phyloP scores from a whole-genome alignment of 805 yeast species.

The Metschnikowia aberdeeniae region DNA sequence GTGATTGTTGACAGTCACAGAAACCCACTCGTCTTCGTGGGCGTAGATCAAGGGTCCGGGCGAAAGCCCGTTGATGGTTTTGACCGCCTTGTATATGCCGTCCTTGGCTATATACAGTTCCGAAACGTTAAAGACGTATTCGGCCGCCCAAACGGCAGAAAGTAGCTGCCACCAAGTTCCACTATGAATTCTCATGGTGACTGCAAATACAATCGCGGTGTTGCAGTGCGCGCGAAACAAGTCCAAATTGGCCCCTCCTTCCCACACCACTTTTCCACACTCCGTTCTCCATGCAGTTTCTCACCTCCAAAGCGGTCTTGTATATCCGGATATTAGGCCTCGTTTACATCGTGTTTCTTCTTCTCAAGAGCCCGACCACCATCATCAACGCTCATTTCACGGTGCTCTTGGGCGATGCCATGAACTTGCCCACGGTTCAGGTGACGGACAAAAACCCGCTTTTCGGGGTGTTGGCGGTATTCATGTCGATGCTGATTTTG shows the following conservation, averaged over 20 bases:
- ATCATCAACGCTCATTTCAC: constrained; percentile 45
- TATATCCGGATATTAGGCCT: constrained; percentile 47
- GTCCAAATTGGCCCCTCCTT: too few species aligned
- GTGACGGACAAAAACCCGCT: constrained; percentile 39
- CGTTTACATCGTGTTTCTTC: constrained; percentile 40
- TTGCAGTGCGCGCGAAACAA: background rate
- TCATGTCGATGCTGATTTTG: constrained; percentile 43
- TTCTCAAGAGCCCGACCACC: constrained; percentile 45
- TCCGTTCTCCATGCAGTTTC: constrained; percentile 41
- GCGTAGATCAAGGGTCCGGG: constrained; percentile 49
- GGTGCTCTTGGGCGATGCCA: constrained; percentile 55
- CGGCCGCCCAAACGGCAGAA: constrained; percentile 16
- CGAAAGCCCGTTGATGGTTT: constrained; percentile 40
- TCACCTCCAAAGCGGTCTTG: constrained; percentile 46
- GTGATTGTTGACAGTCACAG: constrained; percentile 35
- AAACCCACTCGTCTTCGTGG: constrained; percentile 30
- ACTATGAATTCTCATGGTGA: background rate
- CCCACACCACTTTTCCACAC: background rate
- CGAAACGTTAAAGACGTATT: constrained; percentile 9
- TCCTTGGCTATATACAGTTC: constrained; percentile 21
- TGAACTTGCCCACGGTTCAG: constrained; percentile 42
- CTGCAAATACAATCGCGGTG: constrained; percentile 4
- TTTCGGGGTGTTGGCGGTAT: constrained; percentile 46
- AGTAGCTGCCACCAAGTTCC: background rate
- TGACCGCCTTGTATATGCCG: constrained; percentile 31